Base-by-base conservation (phyloP, 1,284 basidiomycete species). In the Agaricales sp. region DNA sequence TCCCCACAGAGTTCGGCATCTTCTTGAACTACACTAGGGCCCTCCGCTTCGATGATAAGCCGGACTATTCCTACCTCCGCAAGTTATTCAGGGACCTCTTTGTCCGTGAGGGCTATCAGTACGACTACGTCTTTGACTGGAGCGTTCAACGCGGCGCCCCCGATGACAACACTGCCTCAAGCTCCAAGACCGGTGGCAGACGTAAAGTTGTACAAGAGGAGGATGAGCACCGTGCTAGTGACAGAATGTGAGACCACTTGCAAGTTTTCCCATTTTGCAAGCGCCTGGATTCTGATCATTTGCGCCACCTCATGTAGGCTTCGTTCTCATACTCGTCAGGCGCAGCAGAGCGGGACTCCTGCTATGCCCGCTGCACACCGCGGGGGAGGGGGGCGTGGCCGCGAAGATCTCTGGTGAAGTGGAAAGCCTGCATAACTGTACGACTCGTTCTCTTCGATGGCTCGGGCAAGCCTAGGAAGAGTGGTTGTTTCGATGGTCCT, bases 51-150 rank as follows among this genome's bases (percentile, higher is more conserved):
- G 93, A 97, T 63, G 94, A 97, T 78, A 97, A 94, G 74, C 92
- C 92, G 19, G 94, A 97, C 69, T 97, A 97, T 69, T 94, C 91
- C 3, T 97, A 97, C 74, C 79, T 97, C 8, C 88, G 94, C 73
- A 97, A 97, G 73, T 80, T 97, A 54, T 97, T 97, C 91, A 85
- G 93, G 47, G 93, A 97, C 67, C 79, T 97, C 52, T 97, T 97
- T 58, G 91, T 96, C 51, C 87, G 94, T 48, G 93, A 97, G 65
- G 93, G 93, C 49, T 95, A 90, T 74, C 92, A 95, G 70, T 97
- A 97, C 66, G 93, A 97, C 66, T 97, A 97, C 61, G 89, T 96
- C 62, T 97, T 97, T 60, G 94, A 97, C 68, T 97, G 93, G 93
- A 92, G 87, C 57, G 90, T 97, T 50, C 91, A 93, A 69, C 77